Conservation (phyloP, 108 stramenopile species). For the Fistulifera pelliculosa region DNA sequence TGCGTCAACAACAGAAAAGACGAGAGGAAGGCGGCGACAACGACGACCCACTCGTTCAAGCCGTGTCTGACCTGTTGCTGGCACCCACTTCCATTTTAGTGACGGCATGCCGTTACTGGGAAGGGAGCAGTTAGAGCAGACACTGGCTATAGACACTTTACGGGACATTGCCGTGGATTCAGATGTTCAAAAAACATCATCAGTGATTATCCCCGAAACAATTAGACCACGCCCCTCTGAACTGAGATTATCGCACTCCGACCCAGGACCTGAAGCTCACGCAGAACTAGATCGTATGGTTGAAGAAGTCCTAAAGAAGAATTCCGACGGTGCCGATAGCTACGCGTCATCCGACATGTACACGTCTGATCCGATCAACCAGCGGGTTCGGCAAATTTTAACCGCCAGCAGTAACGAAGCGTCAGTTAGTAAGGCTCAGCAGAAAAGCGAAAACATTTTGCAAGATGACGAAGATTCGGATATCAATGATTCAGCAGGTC, state of each 20-base stretch:
- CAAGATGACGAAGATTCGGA: conserved; percentile 11
- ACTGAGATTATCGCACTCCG: neutral
- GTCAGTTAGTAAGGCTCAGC: neutral
- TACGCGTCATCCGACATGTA: no score
- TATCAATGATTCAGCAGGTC: neutral
- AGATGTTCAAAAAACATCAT: no score
- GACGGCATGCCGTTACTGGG: no score
- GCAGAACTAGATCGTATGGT: neutral
- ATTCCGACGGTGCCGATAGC: neutral
- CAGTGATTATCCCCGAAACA: no score
- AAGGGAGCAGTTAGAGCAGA: no score
- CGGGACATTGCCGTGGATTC: no score
- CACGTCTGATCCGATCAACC: neutral
- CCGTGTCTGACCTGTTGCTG: conserved; percentile 21
- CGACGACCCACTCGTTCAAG: conserved; percentile 18
- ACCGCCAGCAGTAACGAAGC: neutral
- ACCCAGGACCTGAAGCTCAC: neutral
- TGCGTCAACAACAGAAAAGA: neutral
- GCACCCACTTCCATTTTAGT: no score
- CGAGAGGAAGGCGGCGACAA: neutral
- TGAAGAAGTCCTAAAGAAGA: neutral
- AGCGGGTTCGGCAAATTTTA: neutral
- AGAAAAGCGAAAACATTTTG: neutral
- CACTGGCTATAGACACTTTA: no score
- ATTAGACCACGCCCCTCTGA: no score